Base-by-base conservation (phyloP, 1,284 basidiomycete genomes). In the Moniliophthora roreri region DNA sequence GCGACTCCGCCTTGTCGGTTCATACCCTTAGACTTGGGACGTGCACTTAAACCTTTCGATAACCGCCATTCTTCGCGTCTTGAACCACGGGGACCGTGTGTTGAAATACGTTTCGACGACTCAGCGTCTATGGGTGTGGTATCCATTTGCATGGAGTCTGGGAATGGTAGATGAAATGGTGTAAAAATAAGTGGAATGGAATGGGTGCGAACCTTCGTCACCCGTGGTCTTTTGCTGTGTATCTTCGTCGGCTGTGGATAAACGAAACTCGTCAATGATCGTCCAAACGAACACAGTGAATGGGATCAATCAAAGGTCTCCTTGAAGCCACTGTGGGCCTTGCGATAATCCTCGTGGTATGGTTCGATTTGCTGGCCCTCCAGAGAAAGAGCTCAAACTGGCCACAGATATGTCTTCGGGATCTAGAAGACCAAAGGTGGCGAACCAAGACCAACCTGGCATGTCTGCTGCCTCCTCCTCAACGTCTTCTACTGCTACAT, bases 61-160 rank as follows among this genome's bases (percentile, higher is more conserved):
- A 70, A 68, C 61, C 89, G 76, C 89, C 89, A 91, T 59, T 84
- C 76, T 61, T 90, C 87, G 58, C 84, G 75, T 52, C 89, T 75
- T 47, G 89, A 88, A 41, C 74, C 72, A 38, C 88, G 82, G 4
- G 82, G 80, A 13, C 89, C 89, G 63, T 90, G 88, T 3, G 89
- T 91, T 18, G 89, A 89, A 56, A 90, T 73, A 18, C 73, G 72
- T 59, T 75, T 70, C 16, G 71, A 53, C 48, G 61, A 62, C 54
- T 62, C 65, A 51, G 54, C 52, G 11, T 45, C 59, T 53, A n/a
- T n/a, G n/a, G n/a, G n/a, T n/a, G 50, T 53, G 56, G 38, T 54
- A 60, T 87, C 84, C 46, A 84, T 62, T 42, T 73, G 71, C 82
- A 85, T 85, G 2, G 70, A 66, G 59, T 80, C 84, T 86, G 63